Conservation (phyloP, 495 filamentous ascomycete species). For the Daldinia childiae region DNA sequence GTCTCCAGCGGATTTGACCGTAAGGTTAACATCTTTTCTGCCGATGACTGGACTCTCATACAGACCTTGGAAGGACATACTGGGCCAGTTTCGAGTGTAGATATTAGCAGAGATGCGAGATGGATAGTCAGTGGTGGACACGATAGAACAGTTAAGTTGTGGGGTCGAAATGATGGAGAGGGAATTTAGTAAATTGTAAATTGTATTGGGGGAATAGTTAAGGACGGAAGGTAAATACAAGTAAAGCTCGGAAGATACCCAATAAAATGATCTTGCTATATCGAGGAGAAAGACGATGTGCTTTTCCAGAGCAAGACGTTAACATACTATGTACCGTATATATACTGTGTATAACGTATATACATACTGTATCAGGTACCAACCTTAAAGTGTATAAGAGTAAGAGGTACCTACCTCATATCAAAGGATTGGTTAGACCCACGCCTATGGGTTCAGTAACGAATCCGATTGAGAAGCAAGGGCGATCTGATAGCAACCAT, state of each 20-base stretch:
- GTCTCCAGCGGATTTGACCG: constrained; percentile 93
- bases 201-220: neutral
- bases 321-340: neutral
- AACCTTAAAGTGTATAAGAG: neutral
- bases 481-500: constrained; percentile 26
- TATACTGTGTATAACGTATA: neutral
- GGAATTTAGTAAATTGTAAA: constrained; percentile 46
- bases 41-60: constrained; percentile 92
- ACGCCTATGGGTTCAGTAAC: constrained; percentile 23
- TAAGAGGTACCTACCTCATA: neutral
- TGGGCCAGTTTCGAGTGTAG: constrained; percentile 87
- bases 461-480: constrained; percentile 37
- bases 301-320: neutral
- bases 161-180: constrained; percentile 84
- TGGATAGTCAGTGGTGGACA: constrained; percentile 96
- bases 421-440: constrained; percentile 9
- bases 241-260: constrained; percentile 40
- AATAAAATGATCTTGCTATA: constrained; percentile 15
- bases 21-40: constrained; percentile 93
- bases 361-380: neutral
- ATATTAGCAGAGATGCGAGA: constrained; percentile 82
- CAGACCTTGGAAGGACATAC: constrained; percentile 91
- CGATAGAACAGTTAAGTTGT: constrained; percentile 95
- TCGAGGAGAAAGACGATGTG: neutral
- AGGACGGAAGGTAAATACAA: neutral